Conservation (phyloP, 768 basidiomycete genomes). For the Pluteus cervinus region DNA sequence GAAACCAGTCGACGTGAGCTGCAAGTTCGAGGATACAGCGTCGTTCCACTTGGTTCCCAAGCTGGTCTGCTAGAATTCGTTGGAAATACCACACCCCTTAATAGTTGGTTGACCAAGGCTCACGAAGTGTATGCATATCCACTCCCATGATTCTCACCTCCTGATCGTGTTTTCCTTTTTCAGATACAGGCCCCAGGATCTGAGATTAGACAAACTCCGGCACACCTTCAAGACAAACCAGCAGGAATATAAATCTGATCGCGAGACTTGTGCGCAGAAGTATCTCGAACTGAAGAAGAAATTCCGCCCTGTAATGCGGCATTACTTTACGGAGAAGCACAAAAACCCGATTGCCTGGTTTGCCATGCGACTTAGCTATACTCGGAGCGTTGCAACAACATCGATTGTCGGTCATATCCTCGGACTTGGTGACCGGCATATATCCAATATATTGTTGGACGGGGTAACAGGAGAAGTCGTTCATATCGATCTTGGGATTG, state of each 20-base stretch:
- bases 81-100: slow-evolving; percentile 62
- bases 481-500: slow-evolving; percentile 95
- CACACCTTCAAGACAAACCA: slow-evolving; percentile 24
- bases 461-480: slow-evolving; percentile 78
- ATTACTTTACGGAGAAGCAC: slow-evolving; percentile 89
- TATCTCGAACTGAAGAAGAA: slow-evolving; percentile 32
- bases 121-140: slow-evolving; percentile 56
- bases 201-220: slow-evolving; percentile 25
- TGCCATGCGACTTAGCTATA: slow-evolving; percentile 81
- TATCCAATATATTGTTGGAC: slow-evolving; percentile 89
- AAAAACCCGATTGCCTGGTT: slow-evolving; percentile 91
- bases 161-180: background rate
- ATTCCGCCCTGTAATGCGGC: slow-evolving; percentile 85
- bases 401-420: slow-evolving; percentile 92
- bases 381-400: slow-evolving; percentile 87
- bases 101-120: slow-evolving; percentile 52
- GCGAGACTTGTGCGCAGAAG: slow-evolving; percentile 19
- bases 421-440: slow-evolving; percentile 90
- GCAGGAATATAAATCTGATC: slow-evolving; percentile 19
- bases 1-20: slow-evolving; percentile 72
- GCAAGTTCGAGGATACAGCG: slow-evolving; percentile 78
- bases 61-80: slow-evolving; percentile 93
- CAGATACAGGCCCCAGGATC: slow-evolving; percentile 56
- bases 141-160: background rate
- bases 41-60: slow-evolving; percentile 74